Percentiles rank a stretch among this genome's conserved stretches.
phyloP scores from a whole-genome alignment of 441 rosid genomes.

The Arabidopsis hybrid region DNA sequence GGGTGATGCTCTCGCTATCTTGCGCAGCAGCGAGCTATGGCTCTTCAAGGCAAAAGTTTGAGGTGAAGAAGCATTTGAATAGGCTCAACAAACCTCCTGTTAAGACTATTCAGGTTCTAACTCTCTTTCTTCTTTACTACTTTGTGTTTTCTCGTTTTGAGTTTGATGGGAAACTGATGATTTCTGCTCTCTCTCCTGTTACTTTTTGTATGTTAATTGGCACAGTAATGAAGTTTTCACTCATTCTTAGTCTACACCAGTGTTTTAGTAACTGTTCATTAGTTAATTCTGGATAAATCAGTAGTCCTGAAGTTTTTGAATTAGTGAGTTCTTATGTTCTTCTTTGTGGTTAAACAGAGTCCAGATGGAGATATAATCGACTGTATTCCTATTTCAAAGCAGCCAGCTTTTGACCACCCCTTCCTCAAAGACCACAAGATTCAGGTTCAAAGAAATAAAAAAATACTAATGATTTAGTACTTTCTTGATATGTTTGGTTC shows the following conservation, averaged over 20 bases:
- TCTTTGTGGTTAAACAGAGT: constrained; percentile 60
- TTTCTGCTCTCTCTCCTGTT: neutral
- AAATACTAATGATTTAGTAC: neutral
- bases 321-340: neutral
- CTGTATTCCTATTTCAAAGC: constrained; percentile 83
- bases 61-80: constrained; percentile 85
- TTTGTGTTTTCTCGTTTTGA: constrained; percentile 37
- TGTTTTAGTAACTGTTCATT: constrained; percentile 3
- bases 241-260: neutral
- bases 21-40: constrained; percentile 55
- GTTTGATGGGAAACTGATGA: constrained; percentile 41
- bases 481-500: constrained; percentile 2
- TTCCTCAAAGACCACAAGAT: constrained; percentile 96
- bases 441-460: constrained; percentile 56
- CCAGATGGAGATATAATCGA: constrained; percentile 95
- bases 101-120: constrained; percentile 71
- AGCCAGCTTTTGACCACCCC: constrained; percentile 98
- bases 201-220: too few relatives aligned
- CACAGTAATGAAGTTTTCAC: too few relatives aligned
- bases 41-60: constrained; percentile 65
- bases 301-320: neutral
- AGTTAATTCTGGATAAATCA: constrained; percentile 6
- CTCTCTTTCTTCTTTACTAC: constrained; percentile 22
- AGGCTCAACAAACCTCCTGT: constrained; percentile 90
- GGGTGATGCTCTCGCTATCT: constrained; percentile 54